phyloP scores from a whole-genome alignment of 768 basidiomycete species.

The Lentinula lateritia region DNA sequence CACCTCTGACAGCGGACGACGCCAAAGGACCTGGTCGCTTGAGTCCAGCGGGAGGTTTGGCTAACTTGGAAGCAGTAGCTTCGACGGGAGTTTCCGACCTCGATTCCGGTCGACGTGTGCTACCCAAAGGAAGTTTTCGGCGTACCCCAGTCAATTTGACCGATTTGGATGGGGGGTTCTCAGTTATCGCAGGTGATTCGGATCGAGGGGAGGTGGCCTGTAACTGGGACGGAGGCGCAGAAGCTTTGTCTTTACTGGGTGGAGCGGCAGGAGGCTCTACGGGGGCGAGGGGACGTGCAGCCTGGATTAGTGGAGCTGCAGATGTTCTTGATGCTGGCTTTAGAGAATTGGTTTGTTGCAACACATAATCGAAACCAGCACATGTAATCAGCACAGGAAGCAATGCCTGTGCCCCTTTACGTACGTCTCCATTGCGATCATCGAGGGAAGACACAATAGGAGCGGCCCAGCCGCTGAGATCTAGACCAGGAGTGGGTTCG shows the following conservation, averaged over 20 bases:
- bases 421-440: slow-evolving; percentile 86
- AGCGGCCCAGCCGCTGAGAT: slow-evolving; percentile 64
- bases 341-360: slow-evolving; percentile 79
- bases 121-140: slow-evolving; percentile 63
- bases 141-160: slow-evolving; percentile 62
- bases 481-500: slow-evolving; percentile 46
- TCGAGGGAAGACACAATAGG: slow-evolving; percentile 76
- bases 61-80: slow-evolving; percentile 26
- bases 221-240: slow-evolving; percentile 28
- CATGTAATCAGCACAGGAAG: slow-evolving; percentile 69
- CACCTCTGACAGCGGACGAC: slow-evolving; percentile 21
- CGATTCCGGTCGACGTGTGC: slow-evolving; percentile 42
- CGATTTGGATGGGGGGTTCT: neutral
- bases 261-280: slow-evolving; percentile 11
- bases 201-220: slow-evolving; percentile 40
- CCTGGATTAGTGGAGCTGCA: slow-evolving; percentile 84
- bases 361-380: slow-evolving; percentile 78
- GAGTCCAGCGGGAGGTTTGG: slow-evolving; percentile 29
- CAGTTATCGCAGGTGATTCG: slow-evolving; percentile 22
- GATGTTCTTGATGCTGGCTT: slow-evolving; percentile 88
- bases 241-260: slow-evolving; percentile 22
- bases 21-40: slow-evolving; percentile 37
- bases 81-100: slow-evolving; percentile 38
- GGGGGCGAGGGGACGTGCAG: slow-evolving; percentile 50
- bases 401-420: slow-evolving; percentile 84